Base-by-base conservation (phyloP, 2,329 filamentous ascomycete genomes). In the Didymella sp. region DNA sequence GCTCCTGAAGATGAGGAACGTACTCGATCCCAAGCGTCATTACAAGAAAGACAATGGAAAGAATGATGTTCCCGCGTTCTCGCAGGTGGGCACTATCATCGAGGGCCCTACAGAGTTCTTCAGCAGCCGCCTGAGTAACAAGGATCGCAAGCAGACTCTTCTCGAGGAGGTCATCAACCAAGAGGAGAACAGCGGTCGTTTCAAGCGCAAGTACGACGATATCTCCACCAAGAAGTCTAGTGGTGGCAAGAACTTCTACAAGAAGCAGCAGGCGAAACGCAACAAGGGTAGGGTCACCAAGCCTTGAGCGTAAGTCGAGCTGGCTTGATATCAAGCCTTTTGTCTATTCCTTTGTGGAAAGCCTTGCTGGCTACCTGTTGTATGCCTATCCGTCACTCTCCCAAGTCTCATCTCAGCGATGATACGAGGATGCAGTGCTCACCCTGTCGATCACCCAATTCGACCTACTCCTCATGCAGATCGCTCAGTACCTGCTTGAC, bases 181-280 rank as follows among this genome's bases (percentile, higher is more conserved):
- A 40, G 88, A 92, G 74, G 80, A 85, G 48, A 76, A 84, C 58
- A 87, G 81, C 41, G 83, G 84, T 58, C 89, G 90, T 67, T 95
- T 97, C 80, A 92, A 90, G 81, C 85, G 83, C 70, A 97, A 96
- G 77, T 98, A 96, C 77, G 83, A 85, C 54, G 88, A 94, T 56
- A 91, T 98, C 46, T 92, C 97, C 74, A 82, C 82, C 47, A 84
- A 84, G 60, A 98, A 96, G 78, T 86, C 84, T 22, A 96, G 91
- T 68, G 95, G 95, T 49, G 96, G 92, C 80, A 97, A 94, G 78
- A 87, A 85, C 0, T 89, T 91, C 69, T 98, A 97, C 81, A 94
- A 94, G 73, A 89, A 88, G 53, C 76, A 96, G 64, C 86, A 90
- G 72, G 81, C 81, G 46, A 84, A 86, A 74, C 78, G 70, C 31